Conservation (phyloP, 371 early-diverging fungal genomes). For the Syncephalastrum contaminatum region DNA sequence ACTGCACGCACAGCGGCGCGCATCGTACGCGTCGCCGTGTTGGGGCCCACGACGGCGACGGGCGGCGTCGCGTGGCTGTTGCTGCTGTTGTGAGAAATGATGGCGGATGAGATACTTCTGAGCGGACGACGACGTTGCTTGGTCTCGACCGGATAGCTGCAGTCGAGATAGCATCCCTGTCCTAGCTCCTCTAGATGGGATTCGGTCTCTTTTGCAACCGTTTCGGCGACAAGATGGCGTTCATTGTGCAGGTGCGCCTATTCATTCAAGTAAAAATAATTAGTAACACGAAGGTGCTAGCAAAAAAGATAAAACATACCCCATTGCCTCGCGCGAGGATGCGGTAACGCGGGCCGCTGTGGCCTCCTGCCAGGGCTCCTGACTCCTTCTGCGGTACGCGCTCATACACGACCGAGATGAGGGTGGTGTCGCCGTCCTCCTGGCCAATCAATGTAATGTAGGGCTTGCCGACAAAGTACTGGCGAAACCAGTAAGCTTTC, state of each 20-base stretch:
- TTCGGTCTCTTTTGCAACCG: slow-evolving; percentile 28
- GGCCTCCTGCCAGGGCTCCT: no score
- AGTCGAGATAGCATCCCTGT: slow-evolving; percentile 20
- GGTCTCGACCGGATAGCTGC: slow-evolving; percentile 1
- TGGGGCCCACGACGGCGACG: background rate
- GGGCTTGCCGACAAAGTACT: slow-evolving; percentile 44
- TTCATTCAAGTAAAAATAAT: no score
- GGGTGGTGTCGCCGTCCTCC: background rate
- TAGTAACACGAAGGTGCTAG: no score
- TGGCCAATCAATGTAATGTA: slow-evolving; percentile 37
- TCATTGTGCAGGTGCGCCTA: slow-evolving; percentile 4
- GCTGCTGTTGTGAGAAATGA: slow-evolving; percentile 12
- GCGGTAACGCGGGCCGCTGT: slow-evolving; percentile 31
- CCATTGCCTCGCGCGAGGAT: slow-evolving; percentile 35
- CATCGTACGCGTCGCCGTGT: slow-evolving; percentile 13
- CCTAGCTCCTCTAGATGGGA: slow-evolving; percentile 23
- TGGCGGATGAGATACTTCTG: slow-evolving; percentile 18
- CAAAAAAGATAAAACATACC: slow-evolving; percentile 14
- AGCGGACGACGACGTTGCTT: slow-evolving; percentile 19
- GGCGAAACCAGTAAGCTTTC: slow-evolving; percentile 42
- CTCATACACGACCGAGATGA: slow-evolving; percentile 42
- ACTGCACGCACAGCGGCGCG: slow-evolving; percentile 36
- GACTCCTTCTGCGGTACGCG: slow-evolving; percentile 18
- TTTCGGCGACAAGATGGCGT: slow-evolving; percentile 29
- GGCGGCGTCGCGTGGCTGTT: background rate